These are phyloP conservation scores for Cucurbita ficifolia DNA, from an alignment of 306 rosid genomes.

Conservation along the genomic window DNA sequence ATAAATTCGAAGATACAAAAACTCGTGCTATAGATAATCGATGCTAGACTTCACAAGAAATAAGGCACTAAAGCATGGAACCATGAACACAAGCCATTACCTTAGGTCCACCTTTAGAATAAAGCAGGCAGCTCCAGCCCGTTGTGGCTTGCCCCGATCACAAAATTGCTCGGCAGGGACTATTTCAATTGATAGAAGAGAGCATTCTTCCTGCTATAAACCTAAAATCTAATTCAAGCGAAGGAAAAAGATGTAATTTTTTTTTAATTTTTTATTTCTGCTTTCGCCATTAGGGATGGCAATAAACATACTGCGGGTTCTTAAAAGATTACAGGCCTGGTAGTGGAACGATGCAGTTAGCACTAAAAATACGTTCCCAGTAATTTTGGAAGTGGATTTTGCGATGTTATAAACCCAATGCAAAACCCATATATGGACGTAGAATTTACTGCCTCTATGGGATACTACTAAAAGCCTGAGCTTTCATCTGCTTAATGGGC, in stretches of 20 bases:
- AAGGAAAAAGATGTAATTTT: background rate
- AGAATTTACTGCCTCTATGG: background rate
- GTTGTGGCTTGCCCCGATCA: background rate
- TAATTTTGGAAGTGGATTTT: constrained; percentile 1
- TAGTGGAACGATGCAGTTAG: background rate
- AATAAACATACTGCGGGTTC: background rate
- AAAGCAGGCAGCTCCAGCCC: background rate
- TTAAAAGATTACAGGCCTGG: background rate
- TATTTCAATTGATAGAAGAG: background rate
- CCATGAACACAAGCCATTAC: background rate
- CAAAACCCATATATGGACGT: background rate
- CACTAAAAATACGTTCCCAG: constrained; percentile 4
- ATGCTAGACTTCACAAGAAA: background rate
- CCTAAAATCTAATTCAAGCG: background rate
- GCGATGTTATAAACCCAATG: background rate
- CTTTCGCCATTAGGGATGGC: background rate
- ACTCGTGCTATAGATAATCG: background rate
- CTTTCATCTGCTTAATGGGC: constrained; percentile 1
- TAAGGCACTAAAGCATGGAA: background rate
- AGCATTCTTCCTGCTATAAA: background rate
- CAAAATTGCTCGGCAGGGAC: background rate
- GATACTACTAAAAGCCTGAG: background rate
- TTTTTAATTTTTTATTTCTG: background rate
- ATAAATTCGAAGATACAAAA: background rate
- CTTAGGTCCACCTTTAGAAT: background rate